Base-by-base conservation (phyloP, 768 basidiomycete genomes). In the Russula vinacea region DNA sequence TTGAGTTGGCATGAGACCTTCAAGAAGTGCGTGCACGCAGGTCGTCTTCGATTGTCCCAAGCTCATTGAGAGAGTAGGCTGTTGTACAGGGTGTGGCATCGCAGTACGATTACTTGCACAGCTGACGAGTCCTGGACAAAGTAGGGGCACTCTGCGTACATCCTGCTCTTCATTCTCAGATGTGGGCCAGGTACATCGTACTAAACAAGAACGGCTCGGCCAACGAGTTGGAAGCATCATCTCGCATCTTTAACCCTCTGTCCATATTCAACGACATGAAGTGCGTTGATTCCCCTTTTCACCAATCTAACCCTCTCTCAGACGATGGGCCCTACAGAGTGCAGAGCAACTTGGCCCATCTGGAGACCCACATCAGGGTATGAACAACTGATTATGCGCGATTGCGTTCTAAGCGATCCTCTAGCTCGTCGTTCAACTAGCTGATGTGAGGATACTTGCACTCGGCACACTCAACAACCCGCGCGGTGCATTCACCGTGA, bases 81-180 rank as follows among this genome's bases (percentile, higher is more conserved):
- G 40, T 74, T 92, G 58, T 78, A 82, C 71, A 79, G 87, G 37
- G 78, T 88, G 44, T 87, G 83, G 82, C 91, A 92, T 71, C 83
- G 89, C 60, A 81, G 79, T 70, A 78, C 76, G 44, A 84, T 84
- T 3, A 79, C 80, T n/a, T 92, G 90, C 71, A 90, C 90, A 24
- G 73, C 83, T 8, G 88, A 90, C 69, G 92, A 93, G 74, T 78
- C 89, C 24, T 93, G 91, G 90, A 92, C 90, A 55, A 90, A 84
- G 87, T 90, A 72, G 55, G 55, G 5, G 40, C 26, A 10, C 69
- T 77, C 57, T 32, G 39, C 60, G 44, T 70, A 50, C 44, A n/a
- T 52, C 19, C 58, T 29, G 62, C 14, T 32, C 6, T 35, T 14
- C 13, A 32, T 35, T 22, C 16, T 58, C 22, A 66, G 47, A 19